Evolutionary conservation across 2,329 filamentous ascomycete species (phyloP).

Genomic region (Incumbomyces lentus): DNA sequence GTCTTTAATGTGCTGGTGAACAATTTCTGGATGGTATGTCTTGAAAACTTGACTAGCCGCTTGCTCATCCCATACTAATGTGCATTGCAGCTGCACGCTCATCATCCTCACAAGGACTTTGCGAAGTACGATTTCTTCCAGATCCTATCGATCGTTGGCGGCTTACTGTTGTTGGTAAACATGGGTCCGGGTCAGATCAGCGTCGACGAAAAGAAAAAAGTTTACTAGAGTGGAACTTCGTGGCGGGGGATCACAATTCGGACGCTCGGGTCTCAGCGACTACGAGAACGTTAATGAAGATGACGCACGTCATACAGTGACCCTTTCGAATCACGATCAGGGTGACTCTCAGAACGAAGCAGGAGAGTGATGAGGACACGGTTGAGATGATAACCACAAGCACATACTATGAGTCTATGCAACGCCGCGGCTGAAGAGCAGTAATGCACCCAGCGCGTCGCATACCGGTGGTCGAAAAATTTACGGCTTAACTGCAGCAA

Average conservation of each 20-base stretch:
- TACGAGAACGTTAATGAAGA: too few relatives aligned
- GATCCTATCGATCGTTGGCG: slow-evolving; percentile 92
- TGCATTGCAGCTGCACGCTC: slow-evolving; percentile 71
- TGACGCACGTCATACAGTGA: too few relatives aligned
- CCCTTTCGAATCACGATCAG: neutral
- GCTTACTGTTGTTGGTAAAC: slow-evolving; percentile 92
- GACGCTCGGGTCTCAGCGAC: too few relatives aligned
- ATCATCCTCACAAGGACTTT: slow-evolving; percentile 99
- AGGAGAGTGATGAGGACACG: too few relatives aligned
- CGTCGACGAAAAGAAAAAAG: slow-evolving; percentile 99
- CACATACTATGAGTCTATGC: too few relatives aligned
- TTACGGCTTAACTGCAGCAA: too few relatives aligned
- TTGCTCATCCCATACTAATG: slow-evolving; percentile 8
- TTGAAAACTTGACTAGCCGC: neutral
- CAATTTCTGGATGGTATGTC: slow-evolving; percentile 97
- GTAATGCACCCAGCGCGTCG: too few relatives aligned
- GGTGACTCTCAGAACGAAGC: neutral
- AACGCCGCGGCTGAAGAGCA: too few relatives aligned
- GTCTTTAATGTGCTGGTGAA: slow-evolving; percentile 96
- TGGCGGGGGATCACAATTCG: too few relatives aligned
- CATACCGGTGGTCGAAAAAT: too few relatives aligned
- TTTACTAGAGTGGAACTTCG: slow-evolving; percentile 55
- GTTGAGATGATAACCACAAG: too few relatives aligned
- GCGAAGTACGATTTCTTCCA: slow-evolving; percentile 99
- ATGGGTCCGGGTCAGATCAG: slow-evolving; percentile 96